Conservation (phyloP, 148 eudicot genomes). For the Vaccinium corymbosum region DNA sequence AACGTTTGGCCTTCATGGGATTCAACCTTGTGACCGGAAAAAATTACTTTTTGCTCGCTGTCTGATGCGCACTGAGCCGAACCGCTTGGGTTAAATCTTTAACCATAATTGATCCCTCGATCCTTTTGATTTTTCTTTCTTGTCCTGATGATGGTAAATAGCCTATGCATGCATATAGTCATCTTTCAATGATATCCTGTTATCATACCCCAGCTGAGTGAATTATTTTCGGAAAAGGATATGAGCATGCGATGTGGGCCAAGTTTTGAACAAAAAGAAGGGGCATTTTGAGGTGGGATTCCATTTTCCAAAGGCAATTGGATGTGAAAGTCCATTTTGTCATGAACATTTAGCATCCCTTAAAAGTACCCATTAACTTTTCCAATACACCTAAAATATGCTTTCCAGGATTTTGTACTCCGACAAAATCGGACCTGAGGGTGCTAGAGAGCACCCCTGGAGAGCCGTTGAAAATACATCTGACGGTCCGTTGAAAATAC, state of each 20-base stretch:
- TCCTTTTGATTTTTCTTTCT: background rate
- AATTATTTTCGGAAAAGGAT: conserved; percentile 11
- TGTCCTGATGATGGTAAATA: background rate
- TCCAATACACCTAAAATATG: background rate
- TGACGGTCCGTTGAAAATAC: too few species aligned
- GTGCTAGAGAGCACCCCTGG: too few species aligned
- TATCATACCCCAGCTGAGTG: background rate
- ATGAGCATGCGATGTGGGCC: conserved; percentile 16
- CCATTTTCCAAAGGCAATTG: background rate
- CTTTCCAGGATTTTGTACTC: too few species aligned
- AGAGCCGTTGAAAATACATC: too few species aligned
- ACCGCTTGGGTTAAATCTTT: background rate
- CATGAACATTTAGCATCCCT: background rate
- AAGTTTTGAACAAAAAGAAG: conserved; percentile 1
- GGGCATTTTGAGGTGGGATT: background rate
- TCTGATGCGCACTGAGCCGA: background rate
- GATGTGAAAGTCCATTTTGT: conserved; percentile 1
- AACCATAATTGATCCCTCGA: background rate
- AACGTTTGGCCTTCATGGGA: background rate
- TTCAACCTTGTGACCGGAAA: background rate
- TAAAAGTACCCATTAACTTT: background rate
- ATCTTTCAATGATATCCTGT: background rate
- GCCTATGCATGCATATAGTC: background rate
- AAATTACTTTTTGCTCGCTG: background rate
- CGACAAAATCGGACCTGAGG: too few species aligned